Conservation (phyloP, 495 filamentous ascomycete species). For the Aspergillus ellipticus region DNA sequence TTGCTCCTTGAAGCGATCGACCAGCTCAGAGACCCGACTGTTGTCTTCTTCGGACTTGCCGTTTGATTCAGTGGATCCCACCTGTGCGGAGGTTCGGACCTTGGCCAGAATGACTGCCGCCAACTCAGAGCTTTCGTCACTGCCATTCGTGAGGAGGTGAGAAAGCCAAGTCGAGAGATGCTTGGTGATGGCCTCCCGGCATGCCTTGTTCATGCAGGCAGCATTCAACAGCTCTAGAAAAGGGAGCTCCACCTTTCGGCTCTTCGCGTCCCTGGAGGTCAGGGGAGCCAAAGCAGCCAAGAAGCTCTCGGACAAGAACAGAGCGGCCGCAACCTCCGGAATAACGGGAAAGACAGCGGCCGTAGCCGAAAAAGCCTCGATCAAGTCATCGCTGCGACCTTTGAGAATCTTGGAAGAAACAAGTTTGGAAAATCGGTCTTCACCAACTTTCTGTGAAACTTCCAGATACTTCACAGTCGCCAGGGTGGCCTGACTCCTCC, state of each 20-base stretch:
- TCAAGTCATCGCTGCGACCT: constrained; percentile 54
- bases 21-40: constrained; percentile 65
- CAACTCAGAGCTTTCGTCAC: constrained; percentile 59
- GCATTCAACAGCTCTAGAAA: constrained; percentile 85
- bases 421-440: constrained; percentile 61
- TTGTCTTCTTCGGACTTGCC: constrained; percentile 42
- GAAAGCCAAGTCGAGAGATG: constrained; percentile 81
- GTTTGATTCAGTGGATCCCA: constrained; percentile 32
- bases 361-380: constrained; percentile 83
- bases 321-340: constrained; percentile 59
- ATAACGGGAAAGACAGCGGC: constrained; percentile 82
- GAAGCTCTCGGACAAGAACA: constrained; percentile 86
- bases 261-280: constrained; percentile 70
- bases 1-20: constrained; percentile 73
- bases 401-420: constrained; percentile 54
- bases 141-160: constrained; percentile 66
- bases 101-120: constrained; percentile 87
- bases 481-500: constrained; percentile 71
- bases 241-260: constrained; percentile 72
- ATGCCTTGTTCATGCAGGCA: constrained; percentile 76
- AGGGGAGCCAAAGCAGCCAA: constrained; percentile 63
- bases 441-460: constrained; percentile 63
- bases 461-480: constrained; percentile 78
- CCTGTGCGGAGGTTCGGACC: constrained; percentile 50
- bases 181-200: constrained; percentile 73